Percentiles rank a stretch among this genome's conserved stretches.
These are phyloP conservation scores for Platismatia glauca DNA, from an alignment of 495 filamentous ascomycete species.

Conservation along the genomic window DNA sequence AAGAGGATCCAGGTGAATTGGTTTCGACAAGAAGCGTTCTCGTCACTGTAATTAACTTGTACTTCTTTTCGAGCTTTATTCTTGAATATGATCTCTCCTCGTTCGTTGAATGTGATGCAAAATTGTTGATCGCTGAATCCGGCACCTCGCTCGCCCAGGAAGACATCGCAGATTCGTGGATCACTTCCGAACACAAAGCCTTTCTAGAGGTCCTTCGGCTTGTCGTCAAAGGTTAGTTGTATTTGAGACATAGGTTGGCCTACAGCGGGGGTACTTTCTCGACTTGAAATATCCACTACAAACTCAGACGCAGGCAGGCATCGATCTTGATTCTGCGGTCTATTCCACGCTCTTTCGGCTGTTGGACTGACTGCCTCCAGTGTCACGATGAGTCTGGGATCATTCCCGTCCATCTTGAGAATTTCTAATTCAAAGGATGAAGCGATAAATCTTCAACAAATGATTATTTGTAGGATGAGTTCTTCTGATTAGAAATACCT, in stretches of 20 bases:
- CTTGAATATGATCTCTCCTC: not conserved
- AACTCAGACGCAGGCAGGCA: not conserved
- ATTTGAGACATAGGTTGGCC: not conserved
- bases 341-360: constrained; percentile 7
- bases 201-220: constrained; percentile 2
- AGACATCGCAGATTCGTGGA: constrained; percentile 11
- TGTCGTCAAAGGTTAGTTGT: constrained; percentile 5
- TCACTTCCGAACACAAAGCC: constrained; percentile 13
- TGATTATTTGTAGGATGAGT: not conserved
- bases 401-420: not conserved
- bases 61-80: constrained; percentile 12
- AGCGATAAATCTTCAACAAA: not conserved
- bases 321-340: constrained; percentile 11
- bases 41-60: constrained; percentile 10
- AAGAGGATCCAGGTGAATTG: constrained; percentile 16
- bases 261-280: constrained; percentile 8
- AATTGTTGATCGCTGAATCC: constrained; percentile 18
- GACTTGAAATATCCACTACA: constrained; percentile 5
- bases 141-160: constrained; percentile 5
- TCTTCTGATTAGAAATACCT: not conserved
- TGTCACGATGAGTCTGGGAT: not conserved
- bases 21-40: constrained; percentile 5
- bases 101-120: constrained; percentile 16
- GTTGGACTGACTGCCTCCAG: not conserved
- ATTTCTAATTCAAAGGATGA: not conserved